phyloP scores from a whole-genome alignment of 2,329 filamentous ascomycete species.

The Graphiopsis chlorocephala region DNA sequence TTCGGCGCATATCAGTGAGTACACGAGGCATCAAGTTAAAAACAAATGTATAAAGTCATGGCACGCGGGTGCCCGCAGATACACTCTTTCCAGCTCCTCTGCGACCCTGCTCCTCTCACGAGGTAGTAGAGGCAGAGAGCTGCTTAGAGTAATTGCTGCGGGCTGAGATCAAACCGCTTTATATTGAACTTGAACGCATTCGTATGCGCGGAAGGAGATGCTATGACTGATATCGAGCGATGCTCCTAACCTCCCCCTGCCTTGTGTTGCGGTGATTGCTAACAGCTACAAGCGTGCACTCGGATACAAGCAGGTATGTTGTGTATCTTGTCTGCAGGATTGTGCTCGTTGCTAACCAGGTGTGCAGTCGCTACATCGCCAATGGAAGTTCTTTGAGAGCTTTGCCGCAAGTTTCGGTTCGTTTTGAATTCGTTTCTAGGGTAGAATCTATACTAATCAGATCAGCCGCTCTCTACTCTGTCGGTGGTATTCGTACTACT shows the following conservation, averaged over 20 bases:
- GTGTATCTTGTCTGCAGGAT: background rate
- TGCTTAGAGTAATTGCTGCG: slow-evolving; percentile 22
- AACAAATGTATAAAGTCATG: slow-evolving; percentile 30
- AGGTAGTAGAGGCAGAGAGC: slow-evolving; percentile 14
- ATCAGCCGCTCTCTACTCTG: slow-evolving; percentile 59
- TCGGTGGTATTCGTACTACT: slow-evolving; percentile 57
- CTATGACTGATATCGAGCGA: slow-evolving; percentile 36
- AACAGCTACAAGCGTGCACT: slow-evolving; percentile 43
- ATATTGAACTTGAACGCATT: slow-evolving; percentile 39
- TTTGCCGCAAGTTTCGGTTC: slow-evolving; percentile 59
- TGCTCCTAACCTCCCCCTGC: slow-evolving; percentile 24
- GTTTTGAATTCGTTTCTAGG: slow-evolving; percentile 11
- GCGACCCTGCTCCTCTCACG: slow-evolving; percentile 6
- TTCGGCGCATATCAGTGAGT: slow-evolving; percentile 32
- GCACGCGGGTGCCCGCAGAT: slow-evolving; percentile 36
- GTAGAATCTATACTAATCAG: slow-evolving; percentile 16
- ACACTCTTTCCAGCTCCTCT: slow-evolving; percentile 3
- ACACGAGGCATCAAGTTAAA: slow-evolving; percentile 27
- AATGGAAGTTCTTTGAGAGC: slow-evolving; percentile 57
- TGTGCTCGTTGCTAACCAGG: slow-evolving; percentile 16
- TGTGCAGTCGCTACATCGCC: slow-evolving; percentile 54
- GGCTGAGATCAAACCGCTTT: slow-evolving; percentile 39
- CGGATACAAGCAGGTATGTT: slow-evolving; percentile 54
- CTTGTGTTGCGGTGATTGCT: slow-evolving; percentile 19
- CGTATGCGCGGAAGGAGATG: slow-evolving; percentile 41